Evolutionary conservation across 2,329 filamentous ascomycete species (phyloP).

Genomic region (Penicillium sp.): DNA sequence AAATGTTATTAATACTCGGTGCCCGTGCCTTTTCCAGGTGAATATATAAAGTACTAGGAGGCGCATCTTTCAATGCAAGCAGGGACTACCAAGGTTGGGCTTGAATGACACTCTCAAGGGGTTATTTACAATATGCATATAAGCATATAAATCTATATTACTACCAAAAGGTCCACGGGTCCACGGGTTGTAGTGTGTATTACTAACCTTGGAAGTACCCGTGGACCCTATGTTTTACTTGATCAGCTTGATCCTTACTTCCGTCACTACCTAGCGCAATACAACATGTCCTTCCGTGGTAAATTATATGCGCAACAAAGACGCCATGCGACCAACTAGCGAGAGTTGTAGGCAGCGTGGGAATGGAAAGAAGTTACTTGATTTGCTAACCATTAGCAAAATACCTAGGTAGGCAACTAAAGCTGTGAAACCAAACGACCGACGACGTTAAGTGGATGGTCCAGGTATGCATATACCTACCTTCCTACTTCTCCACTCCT

Average conservation of each 20-base stretch:
- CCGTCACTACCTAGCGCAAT: background rate
- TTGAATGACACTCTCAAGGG: background rate
- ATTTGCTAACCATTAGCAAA: slow-evolving; percentile 59
- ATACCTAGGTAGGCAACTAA: slow-evolving; percentile 56
- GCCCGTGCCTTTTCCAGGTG: background rate
- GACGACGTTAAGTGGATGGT: slow-evolving; percentile 75
- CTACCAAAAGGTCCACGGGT: background rate
- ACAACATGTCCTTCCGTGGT: slow-evolving; percentile 65
- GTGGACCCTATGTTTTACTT: background rate
- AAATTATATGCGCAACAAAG: slow-evolving; percentile 74
- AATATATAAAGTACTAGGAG: background rate
- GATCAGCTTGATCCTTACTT: background rate
- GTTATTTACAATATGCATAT: background rate
- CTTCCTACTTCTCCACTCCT: background rate
- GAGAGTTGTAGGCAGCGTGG: slow-evolving; percentile 58
- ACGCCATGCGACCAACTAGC: slow-evolving; percentile 66
- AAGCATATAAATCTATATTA: background rate
- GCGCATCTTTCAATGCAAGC: background rate
- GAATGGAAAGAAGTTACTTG: slow-evolving; percentile 61
- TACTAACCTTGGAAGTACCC: too few relatives aligned
- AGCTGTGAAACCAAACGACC: slow-evolving; percentile 72
- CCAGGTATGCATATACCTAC: slow-evolving; percentile 47
- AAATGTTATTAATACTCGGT: background rate
- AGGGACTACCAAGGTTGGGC: background rate
- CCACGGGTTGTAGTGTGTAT: background rate